Conservation (phyloP, 2,329 filamentous ascomycete genomes). For the Talaromyces piceae region DNA sequence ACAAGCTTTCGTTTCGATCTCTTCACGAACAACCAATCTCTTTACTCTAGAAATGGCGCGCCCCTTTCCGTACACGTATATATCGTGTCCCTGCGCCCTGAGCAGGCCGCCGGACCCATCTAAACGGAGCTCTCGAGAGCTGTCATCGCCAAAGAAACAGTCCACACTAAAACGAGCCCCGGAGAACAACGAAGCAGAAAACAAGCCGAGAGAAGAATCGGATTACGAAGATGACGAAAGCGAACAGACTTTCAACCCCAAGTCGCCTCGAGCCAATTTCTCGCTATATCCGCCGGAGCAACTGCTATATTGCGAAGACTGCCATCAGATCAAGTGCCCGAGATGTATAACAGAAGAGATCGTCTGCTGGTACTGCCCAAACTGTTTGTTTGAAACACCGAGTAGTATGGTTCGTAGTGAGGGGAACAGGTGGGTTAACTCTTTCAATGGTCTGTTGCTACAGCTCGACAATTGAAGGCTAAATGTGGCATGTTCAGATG, state of each 20-base stretch:
- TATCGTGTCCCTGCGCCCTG: slow-evolving; percentile 57
- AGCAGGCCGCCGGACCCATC: slow-evolving; percentile 33
- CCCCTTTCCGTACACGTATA: slow-evolving; percentile 56
- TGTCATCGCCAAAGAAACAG: slow-evolving; percentile 25
- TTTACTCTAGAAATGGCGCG: slow-evolving; percentile 41
- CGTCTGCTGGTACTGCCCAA: slow-evolving; percentile 90
- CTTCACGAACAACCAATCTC: background rate
- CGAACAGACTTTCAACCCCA: slow-evolving; percentile 70
- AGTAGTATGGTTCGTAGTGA: slow-evolving; percentile 88
- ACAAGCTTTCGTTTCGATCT: background rate
- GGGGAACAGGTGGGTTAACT: slow-evolving; percentile 65
- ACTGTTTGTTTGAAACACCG: slow-evolving; percentile 90
- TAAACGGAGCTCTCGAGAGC: slow-evolving; percentile 30
- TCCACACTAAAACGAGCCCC: slow-evolving; percentile 14
- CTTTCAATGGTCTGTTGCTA: no score
- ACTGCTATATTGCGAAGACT: slow-evolving; percentile 94
- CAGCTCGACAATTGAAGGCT: no score
- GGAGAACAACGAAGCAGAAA: slow-evolving; percentile 15
- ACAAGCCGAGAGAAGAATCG: slow-evolving; percentile 26
- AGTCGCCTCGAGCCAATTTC: slow-evolving; percentile 76
- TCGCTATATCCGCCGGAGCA: slow-evolving; percentile 89
- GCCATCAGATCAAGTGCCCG: slow-evolving; percentile 89
- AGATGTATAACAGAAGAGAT: slow-evolving; percentile 90
- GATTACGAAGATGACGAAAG: slow-evolving; percentile 53
- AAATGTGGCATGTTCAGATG: slow-evolving; percentile 52